These are phyloP conservation scores for Amanita molliuscula DNA, from an alignment of 768 basidiomycete genomes.

Conservation along the genomic window DNA sequence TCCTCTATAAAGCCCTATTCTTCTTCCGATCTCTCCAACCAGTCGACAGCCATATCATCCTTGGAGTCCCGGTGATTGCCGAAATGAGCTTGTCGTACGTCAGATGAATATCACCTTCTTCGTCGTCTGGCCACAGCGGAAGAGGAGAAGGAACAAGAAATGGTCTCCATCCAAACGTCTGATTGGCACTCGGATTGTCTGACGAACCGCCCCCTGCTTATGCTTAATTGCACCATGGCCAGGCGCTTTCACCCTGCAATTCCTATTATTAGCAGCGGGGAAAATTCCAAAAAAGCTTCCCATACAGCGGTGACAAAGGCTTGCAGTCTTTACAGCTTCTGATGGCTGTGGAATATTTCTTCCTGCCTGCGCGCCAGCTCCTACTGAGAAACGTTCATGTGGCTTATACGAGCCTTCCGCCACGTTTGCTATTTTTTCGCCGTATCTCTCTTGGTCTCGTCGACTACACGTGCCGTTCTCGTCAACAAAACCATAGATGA, in stretches of 20 bases:
- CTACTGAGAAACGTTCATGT: neutral
- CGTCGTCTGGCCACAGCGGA: neutral
- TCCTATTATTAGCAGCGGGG: too few relatives aligned
- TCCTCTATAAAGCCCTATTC: neutral
- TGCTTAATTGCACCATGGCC: too few relatives aligned
- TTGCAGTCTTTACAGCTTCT: too few relatives aligned
- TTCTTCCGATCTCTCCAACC: conserved; percentile 13
- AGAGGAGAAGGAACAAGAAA: neutral
- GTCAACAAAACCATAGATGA: conserved; percentile 28
- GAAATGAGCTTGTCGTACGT: neutral
- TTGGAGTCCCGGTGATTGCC: neutral
- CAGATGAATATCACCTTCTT: conserved; percentile 2
- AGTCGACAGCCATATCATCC: too few relatives aligned
- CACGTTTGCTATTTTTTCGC: neutral
- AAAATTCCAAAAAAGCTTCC: too few relatives aligned
- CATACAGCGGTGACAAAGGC: too few relatives aligned
- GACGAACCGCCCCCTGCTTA: neutral
- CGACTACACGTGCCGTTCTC: conserved; percentile 8
- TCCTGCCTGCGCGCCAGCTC: neutral
- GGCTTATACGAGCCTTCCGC: neutral
- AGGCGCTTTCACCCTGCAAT: too few relatives aligned
- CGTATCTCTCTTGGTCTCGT: neutral
- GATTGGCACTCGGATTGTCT: conserved; percentile 9
- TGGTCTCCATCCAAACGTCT: conserved; percentile 3
- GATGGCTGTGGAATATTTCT: too few relatives aligned